Conservation (phyloP, 106 monocot species). For the Posidonia australis region DNA sequence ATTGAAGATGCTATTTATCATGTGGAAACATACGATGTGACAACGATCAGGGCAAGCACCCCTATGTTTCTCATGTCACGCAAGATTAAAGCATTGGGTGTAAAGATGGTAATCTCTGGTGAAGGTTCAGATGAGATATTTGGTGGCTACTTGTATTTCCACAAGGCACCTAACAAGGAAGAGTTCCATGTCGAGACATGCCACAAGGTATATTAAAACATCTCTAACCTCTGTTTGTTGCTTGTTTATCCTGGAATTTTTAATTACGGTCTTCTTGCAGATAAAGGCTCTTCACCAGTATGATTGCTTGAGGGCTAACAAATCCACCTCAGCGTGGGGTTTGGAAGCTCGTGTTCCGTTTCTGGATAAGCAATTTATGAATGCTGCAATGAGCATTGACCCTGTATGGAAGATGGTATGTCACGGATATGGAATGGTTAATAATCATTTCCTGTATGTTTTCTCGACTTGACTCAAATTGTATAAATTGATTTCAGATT, state of each 20-base stretch:
- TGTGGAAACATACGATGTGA: no score
- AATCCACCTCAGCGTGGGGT: conserved; percentile 58
- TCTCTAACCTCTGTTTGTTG: neutral
- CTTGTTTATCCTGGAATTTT: neutral
- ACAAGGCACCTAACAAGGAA: no score
- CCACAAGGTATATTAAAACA: neutral
- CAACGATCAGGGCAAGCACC: conserved; percentile 32
- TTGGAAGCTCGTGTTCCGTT: conserved; percentile 55
- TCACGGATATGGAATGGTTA: no score
- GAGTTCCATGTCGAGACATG: conserved; percentile 18
- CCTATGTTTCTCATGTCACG: conserved; percentile 41
- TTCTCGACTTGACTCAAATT: neutral
- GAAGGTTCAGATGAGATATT: conserved; percentile 50
- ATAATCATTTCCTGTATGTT: no score
- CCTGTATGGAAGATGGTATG: no score
- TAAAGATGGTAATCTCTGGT: conserved; percentile 46
- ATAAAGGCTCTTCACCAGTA: conserved; percentile 50
- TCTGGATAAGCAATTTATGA: conserved; percentile 49
- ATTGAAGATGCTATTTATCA: conserved; percentile 37
- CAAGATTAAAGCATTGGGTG: conserved; percentile 33
- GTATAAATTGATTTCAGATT: conserved; percentile 21
- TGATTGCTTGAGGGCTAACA: conserved; percentile 56
- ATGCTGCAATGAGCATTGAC: conserved; percentile 50
- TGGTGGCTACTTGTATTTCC: no score
- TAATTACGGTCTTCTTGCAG: conserved; percentile 12